Percentiles rank a stretch among this genome's conserved stretches.
phyloP scores from a whole-genome alignment of 257 asterid genomes.

The Coffea canephora region DNA sequence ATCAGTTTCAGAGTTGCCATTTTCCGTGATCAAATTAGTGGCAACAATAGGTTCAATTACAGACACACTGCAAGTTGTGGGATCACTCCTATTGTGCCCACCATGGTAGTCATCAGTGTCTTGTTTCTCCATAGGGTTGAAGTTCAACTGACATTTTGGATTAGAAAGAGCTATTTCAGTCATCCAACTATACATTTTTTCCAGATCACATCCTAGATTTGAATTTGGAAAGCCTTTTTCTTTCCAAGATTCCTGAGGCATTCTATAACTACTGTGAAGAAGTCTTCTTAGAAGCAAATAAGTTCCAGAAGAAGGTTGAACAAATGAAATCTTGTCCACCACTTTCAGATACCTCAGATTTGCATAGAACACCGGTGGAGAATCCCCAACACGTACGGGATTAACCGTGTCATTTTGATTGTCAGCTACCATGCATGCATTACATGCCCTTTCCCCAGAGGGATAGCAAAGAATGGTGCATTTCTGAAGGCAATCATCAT shows the following conservation, averaged over 20 bases:
- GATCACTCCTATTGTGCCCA: slow-evolving; percentile 8
- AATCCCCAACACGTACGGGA: slow-evolving; percentile 27
- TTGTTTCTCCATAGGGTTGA: slow-evolving; percentile 26
- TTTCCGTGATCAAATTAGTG: slow-evolving; percentile 20
- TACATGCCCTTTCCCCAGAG: slow-evolving; percentile 24
- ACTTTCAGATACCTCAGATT: slow-evolving; percentile 33
- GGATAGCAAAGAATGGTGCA: slow-evolving; percentile 32
- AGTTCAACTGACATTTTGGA: slow-evolving; percentile 26
- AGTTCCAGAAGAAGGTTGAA: slow-evolving; percentile 30
- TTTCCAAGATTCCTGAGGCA: slow-evolving; percentile 23
- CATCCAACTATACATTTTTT: slow-evolving; percentile 55
- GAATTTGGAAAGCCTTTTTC: slow-evolving; percentile 22
- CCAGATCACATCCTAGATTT: slow-evolving; percentile 30
- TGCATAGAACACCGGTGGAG: slow-evolving; percentile 25
- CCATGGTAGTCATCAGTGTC: slow-evolving; percentile 18
- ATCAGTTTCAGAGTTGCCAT: slow-evolving; percentile 29
- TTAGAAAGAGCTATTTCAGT: slow-evolving; percentile 28
- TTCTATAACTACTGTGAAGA: slow-evolving; percentile 29
- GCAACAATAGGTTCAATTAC: slow-evolving; percentile 23
- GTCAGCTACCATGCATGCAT: slow-evolving; percentile 27
- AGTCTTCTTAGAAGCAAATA: slow-evolving; percentile 35
- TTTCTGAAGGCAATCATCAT: slow-evolving; percentile 28
- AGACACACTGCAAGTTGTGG: slow-evolving; percentile 20
- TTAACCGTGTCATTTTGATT: slow-evolving; percentile 30
- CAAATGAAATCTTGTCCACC: slow-evolving; percentile 27